phyloP scores from a whole-genome alignment of 2,329 filamentous ascomycete species.

The Aureobasidium sp. region DNA sequence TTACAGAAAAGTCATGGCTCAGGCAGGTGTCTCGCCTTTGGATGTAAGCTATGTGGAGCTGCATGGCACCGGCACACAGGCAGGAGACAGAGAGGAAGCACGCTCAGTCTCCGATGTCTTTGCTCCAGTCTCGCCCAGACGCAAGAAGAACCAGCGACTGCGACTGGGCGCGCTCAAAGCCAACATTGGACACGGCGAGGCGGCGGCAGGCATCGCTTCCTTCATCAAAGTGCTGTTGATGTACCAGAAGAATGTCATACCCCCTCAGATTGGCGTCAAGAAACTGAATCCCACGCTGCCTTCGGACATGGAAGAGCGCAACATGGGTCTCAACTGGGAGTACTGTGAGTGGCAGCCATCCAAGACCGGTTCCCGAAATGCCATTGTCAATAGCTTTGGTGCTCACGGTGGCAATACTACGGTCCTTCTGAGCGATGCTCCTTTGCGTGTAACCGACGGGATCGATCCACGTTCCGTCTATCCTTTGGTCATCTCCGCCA shows the following conservation, averaged over 20 bases:
- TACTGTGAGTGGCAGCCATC: neutral
- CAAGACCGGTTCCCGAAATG: slow-evolving; percentile 28
- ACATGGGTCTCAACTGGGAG: neutral
- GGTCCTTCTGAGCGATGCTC: slow-evolving; percentile 57
- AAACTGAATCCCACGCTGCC: slow-evolving; percentile 46
- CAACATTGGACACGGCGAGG: slow-evolving; percentile 27
- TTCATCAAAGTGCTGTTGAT: slow-evolving; percentile 60
- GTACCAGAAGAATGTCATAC: slow-evolving; percentile 56
- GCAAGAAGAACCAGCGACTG: neutral
- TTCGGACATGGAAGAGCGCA: slow-evolving; percentile 7
- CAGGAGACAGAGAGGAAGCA: slow-evolving; percentile 27
- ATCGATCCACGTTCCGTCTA: slow-evolving; percentile 51
- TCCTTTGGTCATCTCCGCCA: slow-evolving; percentile 53
- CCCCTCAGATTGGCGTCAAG: slow-evolving; percentile 63
- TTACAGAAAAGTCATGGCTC: slow-evolving; percentile 18
- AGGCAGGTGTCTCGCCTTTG: slow-evolving; percentile 23
- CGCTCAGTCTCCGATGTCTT: slow-evolving; percentile 20
- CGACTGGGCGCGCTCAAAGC: slow-evolving; percentile 23
- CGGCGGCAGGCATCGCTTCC: slow-evolving; percentile 39
- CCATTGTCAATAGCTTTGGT: slow-evolving; percentile 60
- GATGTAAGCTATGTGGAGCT: slow-evolving; percentile 27
- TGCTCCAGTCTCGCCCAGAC: slow-evolving; percentile 13
- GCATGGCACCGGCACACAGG: slow-evolving; percentile 32
- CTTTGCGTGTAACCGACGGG: slow-evolving; percentile 28
- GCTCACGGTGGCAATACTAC: slow-evolving; percentile 67